Evolutionary conservation across 179 eudicot species (phyloP).

Genomic region (Nepenthes alata): DNA sequence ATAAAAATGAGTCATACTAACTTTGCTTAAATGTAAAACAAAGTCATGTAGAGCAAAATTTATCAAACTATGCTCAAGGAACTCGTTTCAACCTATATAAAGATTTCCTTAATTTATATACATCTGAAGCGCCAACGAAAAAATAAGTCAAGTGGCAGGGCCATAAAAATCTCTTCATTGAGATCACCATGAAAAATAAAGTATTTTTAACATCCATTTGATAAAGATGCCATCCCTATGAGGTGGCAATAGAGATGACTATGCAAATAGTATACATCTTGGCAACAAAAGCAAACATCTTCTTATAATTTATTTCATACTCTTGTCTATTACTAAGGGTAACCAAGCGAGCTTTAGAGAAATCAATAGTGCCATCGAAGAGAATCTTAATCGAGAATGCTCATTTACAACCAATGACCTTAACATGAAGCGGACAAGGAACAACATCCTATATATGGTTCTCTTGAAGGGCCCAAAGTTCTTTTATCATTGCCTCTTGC

Average conservation of each 20-base stretch:
- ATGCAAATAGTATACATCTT: background rate
- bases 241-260: background rate
- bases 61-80: conserved; percentile 1
- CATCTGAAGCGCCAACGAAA: background rate
- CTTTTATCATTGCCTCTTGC: conserved; percentile 2
- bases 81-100: background rate
- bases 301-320: background rate
- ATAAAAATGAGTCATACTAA: background rate
- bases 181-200: background rate
- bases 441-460: background rate
- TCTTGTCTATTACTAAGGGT: background rate
- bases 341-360: background rate
- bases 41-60: background rate
- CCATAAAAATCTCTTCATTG: background rate
- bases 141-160: background rate
- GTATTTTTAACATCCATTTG: conserved; percentile 1
- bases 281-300: background rate
- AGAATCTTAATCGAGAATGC: background rate
- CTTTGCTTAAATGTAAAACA: background rate
- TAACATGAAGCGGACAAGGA: background rate
- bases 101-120: background rate
- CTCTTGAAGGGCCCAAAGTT: background rate
- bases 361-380: background rate
- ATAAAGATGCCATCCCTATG: background rate
- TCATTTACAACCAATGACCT: conserved; percentile 2